Evolutionary conservation across 2,329 filamentous ascomycete species (phyloP).

Genomic region (Aspergillus caelatus): DNA sequence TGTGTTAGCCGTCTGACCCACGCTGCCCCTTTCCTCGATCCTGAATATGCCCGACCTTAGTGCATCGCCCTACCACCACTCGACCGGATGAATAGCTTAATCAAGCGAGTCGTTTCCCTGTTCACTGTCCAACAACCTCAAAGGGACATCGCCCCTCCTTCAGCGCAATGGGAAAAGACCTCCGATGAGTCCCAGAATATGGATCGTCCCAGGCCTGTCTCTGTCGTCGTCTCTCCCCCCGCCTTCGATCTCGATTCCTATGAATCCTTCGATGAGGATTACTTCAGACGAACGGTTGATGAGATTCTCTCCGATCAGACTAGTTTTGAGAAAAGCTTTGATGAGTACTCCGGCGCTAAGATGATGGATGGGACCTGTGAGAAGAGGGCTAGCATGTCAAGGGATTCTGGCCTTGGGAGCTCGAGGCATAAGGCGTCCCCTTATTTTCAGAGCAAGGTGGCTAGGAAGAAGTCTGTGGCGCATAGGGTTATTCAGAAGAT

Average conservation of each 20-base stretch:
- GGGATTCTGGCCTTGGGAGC: background rate
- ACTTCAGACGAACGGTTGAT: slow-evolving; percentile 22
- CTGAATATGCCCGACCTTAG: background rate
- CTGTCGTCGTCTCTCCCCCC: slow-evolving; percentile 24
- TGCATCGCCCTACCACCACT: background rate
- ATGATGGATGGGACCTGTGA: slow-evolving; percentile 3
- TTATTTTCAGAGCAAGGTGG: slow-evolving; percentile 9
- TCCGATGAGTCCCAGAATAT: background rate
- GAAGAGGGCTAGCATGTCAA: background rate
- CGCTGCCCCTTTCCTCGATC: background rate
- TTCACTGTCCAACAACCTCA: background rate
- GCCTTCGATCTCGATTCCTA: slow-evolving; percentile 22
- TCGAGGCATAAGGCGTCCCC: slow-evolving; percentile 6
- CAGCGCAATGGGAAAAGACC: background rate
- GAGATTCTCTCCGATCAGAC: slow-evolving; percentile 29
- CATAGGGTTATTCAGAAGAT: slow-evolving; percentile 11
- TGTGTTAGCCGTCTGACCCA: background rate
- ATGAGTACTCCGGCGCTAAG: slow-evolving; percentile 9
- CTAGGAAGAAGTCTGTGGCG: background rate
- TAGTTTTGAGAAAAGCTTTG: slow-evolving; percentile 22
- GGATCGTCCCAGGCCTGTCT: slow-evolving; percentile 3
- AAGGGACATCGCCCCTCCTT: background rate
- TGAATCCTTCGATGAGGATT: slow-evolving; percentile 24
- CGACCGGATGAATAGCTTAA: background rate
- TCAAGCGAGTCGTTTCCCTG: background rate